phyloP scores from a whole-genome alignment of 2,329 filamentous ascomycete genomes.

The Penicillium brevicompactum region DNA sequence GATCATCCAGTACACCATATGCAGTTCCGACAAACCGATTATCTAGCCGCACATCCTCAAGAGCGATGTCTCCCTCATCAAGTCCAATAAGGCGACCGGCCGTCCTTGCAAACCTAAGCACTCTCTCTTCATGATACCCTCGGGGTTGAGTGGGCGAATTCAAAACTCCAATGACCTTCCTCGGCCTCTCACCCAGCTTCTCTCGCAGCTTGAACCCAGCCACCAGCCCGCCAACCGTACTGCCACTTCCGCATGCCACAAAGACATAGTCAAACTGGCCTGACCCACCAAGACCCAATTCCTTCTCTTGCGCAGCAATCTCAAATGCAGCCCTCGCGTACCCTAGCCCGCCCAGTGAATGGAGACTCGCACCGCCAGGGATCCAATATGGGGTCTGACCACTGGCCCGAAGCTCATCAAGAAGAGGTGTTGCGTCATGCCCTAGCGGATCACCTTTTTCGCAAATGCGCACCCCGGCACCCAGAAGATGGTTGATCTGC shows the following conservation, averaged over 20 bases:
- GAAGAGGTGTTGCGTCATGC: slow-evolving; percentile 19
- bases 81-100: slow-evolving; percentile 33
- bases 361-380: slow-evolving; percentile 38
- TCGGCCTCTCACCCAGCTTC: slow-evolving; percentile 16
- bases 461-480: slow-evolving; percentile 53
- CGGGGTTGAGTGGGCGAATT: slow-evolving; percentile 35
- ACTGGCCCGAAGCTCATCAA: slow-evolving; percentile 24
- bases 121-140: slow-evolving; percentile 32
- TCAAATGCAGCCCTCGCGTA: slow-evolving; percentile 38
- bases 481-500: slow-evolving; percentile 31
- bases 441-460: slow-evolving; percentile 55
- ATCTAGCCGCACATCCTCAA: slow-evolving; percentile 35
- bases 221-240: slow-evolving; percentile 37
- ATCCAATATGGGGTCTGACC: slow-evolving; percentile 36
- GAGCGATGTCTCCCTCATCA: slow-evolving; percentile 28
- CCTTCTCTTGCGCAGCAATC: slow-evolving; percentile 31
- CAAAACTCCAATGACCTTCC: slow-evolving; percentile 34
- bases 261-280: slow-evolving; percentile 37
- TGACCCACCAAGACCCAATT: slow-evolving; percentile 17
- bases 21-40: slow-evolving; percentile 34
- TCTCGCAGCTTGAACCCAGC: slow-evolving; percentile 38
- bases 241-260: slow-evolving; percentile 41
- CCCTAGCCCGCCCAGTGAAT: slow-evolving; percentile 36
- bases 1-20: slow-evolving; percentile 35
- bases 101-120: slow-evolving; percentile 32